phyloP scores from a whole-genome alignment of 139 green algal genomes.

The Closterium sp. region DNA sequence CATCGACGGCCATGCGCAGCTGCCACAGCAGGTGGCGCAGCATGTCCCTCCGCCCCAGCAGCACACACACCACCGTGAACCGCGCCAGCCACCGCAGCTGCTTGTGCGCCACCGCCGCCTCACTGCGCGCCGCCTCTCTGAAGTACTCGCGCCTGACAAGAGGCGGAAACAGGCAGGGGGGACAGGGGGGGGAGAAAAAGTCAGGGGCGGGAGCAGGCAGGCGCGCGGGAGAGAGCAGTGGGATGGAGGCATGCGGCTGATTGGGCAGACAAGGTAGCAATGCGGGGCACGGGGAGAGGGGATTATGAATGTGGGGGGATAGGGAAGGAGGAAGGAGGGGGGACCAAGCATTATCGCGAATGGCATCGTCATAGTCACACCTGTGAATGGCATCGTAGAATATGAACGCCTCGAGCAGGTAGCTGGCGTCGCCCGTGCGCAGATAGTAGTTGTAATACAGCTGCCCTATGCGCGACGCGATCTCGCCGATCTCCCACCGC shows the following conservation, averaged over 20 bases:
- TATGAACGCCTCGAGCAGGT: constrained; percentile 64
- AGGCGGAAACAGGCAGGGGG: background rate
- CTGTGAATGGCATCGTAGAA: constrained; percentile 72
- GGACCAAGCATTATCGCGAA: background rate
- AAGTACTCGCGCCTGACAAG: constrained; percentile 56
- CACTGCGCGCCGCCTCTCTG: constrained; percentile 21
- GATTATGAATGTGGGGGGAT: no score
- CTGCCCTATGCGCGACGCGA: constrained; percentile 73
- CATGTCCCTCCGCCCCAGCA: constrained; percentile 59
- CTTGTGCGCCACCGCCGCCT: constrained; percentile 50
- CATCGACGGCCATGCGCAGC: constrained; percentile 61
- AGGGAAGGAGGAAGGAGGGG: no score
- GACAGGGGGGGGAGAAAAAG: background rate
- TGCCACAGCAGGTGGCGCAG: constrained; percentile 65
- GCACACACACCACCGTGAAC: constrained; percentile 74
- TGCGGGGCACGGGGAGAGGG: no score
- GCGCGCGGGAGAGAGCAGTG: no score
- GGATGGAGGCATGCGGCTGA: no score
- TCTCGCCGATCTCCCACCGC: constrained; percentile 52
- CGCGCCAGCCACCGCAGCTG: constrained; percentile 72
- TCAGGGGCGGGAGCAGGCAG: no score
- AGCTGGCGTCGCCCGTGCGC: constrained; percentile 57
- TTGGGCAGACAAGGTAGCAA: no score
- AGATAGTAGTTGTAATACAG: constrained; percentile 68
- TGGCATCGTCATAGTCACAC: background rate